Conservation (phyloP, 129 eudicot genomes). For the Apium graveolens region DNA sequence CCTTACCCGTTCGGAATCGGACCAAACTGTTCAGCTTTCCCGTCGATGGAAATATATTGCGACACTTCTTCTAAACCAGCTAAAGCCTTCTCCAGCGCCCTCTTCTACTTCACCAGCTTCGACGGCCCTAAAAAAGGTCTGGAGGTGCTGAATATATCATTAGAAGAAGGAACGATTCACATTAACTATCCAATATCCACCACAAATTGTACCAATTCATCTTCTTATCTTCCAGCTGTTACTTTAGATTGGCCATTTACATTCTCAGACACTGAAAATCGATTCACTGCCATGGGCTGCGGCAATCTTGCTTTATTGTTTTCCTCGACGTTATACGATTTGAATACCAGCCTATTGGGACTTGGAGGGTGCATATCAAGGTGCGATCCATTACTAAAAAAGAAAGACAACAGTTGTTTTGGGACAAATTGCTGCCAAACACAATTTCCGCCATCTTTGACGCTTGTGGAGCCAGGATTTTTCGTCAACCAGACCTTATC, state of each 20-base stretch:
- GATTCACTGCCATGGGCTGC: constrained; percentile 7
- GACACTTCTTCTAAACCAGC: too few relatives aligned
- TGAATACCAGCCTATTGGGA: too few relatives aligned
- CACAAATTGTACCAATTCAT: background rate
- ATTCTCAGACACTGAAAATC: constrained; percentile 4
- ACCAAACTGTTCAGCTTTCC: too few relatives aligned
- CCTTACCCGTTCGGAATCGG: too few relatives aligned
- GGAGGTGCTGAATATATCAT: too few relatives aligned
- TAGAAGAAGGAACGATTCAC: too few relatives aligned
- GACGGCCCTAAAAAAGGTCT: too few relatives aligned
- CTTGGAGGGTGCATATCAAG: constrained; percentile 10
- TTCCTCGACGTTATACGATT: background rate
- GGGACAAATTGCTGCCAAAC: constrained; percentile 4
- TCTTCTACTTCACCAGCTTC: too few relatives aligned
- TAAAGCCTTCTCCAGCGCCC: too few relatives aligned
- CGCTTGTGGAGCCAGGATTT: too few relatives aligned
- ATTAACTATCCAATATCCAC: constrained; percentile 3
- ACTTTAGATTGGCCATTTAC: background rate
- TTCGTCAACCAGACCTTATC: too few relatives aligned
- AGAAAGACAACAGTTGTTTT: background rate
- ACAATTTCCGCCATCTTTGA: background rate
- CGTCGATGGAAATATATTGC: too few relatives aligned
- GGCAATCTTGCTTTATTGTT: background rate
- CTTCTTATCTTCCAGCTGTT: background rate
- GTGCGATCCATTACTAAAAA: background rate